Percentiles rank a stretch among this genome's conserved stretches.
phyloP scores from a whole-genome alignment of 2,329 filamentous ascomycete species.

The Leptographium radiaticola region DNA sequence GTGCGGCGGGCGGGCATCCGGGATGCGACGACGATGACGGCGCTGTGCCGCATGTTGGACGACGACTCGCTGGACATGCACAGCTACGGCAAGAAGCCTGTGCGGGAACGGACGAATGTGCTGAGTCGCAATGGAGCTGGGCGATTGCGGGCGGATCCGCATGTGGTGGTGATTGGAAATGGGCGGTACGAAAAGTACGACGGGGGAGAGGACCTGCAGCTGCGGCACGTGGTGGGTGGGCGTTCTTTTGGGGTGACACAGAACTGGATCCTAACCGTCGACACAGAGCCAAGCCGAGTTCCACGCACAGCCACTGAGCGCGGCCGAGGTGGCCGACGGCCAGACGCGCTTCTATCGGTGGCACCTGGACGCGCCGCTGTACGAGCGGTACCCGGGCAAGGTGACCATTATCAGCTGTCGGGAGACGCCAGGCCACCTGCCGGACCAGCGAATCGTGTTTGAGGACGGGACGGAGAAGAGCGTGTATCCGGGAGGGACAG shows the following conservation, averaged over 20 bases:
- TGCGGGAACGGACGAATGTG: background rate
- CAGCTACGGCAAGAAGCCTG: background rate
- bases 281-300: slow-evolving; percentile 3
- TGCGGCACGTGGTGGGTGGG: background rate
- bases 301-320: background rate
- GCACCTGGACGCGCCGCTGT: slow-evolving; percentile 3
- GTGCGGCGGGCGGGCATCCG: background rate
- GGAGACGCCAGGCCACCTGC: background rate
- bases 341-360: slow-evolving; percentile 3
- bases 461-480: background rate
- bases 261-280: background rate
- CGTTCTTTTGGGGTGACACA: background rate
- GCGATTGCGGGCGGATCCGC: background rate
- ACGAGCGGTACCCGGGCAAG: slow-evolving; percentile 1
- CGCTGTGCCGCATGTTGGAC: slow-evolving; percentile 2
- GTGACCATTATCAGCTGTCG: slow-evolving; percentile 2
- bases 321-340: background rate
- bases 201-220: background rate
- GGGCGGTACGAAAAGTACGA: background rate
- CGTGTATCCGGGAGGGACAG: background rate
- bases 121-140: slow-evolving; percentile 1
- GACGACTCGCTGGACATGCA: background rate
- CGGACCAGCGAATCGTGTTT: slow-evolving; percentile 2
- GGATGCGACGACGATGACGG: background rate
- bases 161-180: slow-evolving; percentile 2